Evolutionary conservation across 2,329 filamentous ascomycete genomes (phyloP), one percentile per base, ranked within the genome.

Genomic region (Colletotrichum phormii): DNA sequence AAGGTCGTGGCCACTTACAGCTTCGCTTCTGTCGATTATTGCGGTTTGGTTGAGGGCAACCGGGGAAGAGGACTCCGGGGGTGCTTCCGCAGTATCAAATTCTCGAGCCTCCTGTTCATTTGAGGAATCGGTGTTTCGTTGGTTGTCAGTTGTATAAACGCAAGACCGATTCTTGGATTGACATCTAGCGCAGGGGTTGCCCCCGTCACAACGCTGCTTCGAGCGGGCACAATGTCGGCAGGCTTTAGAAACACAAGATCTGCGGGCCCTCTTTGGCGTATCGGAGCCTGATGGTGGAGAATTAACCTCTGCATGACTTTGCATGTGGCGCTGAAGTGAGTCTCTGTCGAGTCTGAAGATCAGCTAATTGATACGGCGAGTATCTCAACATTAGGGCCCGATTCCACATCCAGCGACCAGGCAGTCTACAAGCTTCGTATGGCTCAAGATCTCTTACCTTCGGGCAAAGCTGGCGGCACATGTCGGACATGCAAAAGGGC

Each of bases 401-500:
- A 42, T 18, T 42, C 13, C 18, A 18, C 15, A 8, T 9, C 15
- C 18, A 42, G 15, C 15, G 3, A 42, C 37, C 37, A 7, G 12
- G 3, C 7, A 6, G 6, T 15, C 15, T 42, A 3, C 13, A 9
- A 42, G 37, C 15, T 3, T 3, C 5, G 2, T 42, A 3, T 18
- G 1, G 37, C 37, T 42, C 37, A 4, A 5, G 18, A 18, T 15
- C 15, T 49, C 53, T 11, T 29, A 66, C 64, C 64, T 66, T 66
- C 64, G 1, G 18, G 54, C 46, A 46, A 60, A 66, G 35, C 35
- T 42, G 3, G 64, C 53, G 18, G 53, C 37, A 9, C 64, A 66
- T 6, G 42, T 57, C 13, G 37, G 42, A 26, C 64, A 66, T 22
- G 64, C n/a, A 22, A 60, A 66, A 49, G 54, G 64, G 5, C 64